phyloP scores from a whole-genome alignment of 148 eudicot species.

The Vaccinium myrtillus region DNA sequence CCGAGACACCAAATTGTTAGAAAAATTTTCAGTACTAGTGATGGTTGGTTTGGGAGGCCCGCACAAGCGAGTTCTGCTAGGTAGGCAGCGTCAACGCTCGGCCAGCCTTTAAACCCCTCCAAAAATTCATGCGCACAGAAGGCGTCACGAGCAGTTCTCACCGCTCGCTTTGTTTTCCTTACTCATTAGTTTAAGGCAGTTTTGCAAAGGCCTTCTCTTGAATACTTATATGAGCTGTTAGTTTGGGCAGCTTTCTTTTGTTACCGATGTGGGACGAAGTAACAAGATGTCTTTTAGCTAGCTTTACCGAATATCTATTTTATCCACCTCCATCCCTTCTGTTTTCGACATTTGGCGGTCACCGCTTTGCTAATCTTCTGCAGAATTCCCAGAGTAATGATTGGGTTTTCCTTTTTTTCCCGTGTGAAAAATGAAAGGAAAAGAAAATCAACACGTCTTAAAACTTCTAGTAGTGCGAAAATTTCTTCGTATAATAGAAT shows the following conservation, averaged over 20 bases:
- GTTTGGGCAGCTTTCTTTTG: neutral
- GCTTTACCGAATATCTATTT: neutral
- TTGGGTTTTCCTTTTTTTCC: neutral
- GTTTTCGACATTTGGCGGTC: neutral
- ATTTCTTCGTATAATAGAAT: too few relatives aligned
- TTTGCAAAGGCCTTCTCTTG: neutral
- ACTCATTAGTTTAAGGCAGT: constrained; percentile 99
- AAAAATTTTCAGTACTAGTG: neutral
- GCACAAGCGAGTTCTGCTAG: constrained; percentile 93
- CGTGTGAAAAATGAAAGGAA: neutral
- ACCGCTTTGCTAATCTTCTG: neutral
- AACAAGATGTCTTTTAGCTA: neutral
- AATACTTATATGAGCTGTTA: neutral
- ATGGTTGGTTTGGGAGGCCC: constrained; percentile 61
- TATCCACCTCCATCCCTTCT: neutral
- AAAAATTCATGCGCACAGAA: constrained; percentile 65
- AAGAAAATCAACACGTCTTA: neutral
- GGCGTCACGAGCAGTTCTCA: constrained; percentile 85
- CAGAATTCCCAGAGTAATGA: neutral
- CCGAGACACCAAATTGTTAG: too few relatives aligned
- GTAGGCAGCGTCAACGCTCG: constrained; percentile 93
- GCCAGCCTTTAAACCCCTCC: constrained; percentile 98
- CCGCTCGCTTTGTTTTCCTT: constrained; percentile 99
- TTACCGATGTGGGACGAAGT: constrained; percentile 4
- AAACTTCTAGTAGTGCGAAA: neutral